A percentile compares a stretch with the other conserved stretches of the same genome.
phyloP scores from a whole-genome alignment of 306 rosid genomes.

The Astragalus glycyphyllos region DNA sequence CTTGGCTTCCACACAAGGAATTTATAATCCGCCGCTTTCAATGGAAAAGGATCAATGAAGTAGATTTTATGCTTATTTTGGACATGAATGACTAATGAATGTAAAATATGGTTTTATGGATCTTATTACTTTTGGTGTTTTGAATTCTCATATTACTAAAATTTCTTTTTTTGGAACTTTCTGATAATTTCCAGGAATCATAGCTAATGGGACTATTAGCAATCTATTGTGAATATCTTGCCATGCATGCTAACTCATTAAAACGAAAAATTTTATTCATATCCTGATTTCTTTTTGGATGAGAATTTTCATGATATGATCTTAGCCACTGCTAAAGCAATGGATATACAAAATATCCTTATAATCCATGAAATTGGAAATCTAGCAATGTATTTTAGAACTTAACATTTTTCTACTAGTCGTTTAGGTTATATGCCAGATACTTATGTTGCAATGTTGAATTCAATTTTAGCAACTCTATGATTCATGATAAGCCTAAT shows the following conservation, averaged over 20 bases:
- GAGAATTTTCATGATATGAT: constrained; percentile 1
- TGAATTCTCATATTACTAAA: constrained; percentile 21
- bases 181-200: constrained; percentile 68
- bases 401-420: constrained; percentile 1
- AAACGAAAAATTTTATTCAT: constrained; percentile 21
- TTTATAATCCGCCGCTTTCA: too few species aligned
- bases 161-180: background rate
- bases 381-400: constrained; percentile 12
- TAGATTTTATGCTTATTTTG: background rate
- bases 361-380: background rate
- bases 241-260: constrained; percentile 1
- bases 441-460: too few species aligned
- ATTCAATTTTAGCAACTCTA: too few species aligned
- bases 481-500: too few species aligned
- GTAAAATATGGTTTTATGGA: constrained; percentile 5
- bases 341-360: constrained; percentile 4
- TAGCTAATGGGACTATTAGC: constrained; percentile 72
- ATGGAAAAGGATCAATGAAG: too few species aligned
- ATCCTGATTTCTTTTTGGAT: constrained; percentile 10
- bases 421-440: background rate
- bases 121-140: constrained; percentile 1
- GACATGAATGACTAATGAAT: background rate
- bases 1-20: too few species aligned
- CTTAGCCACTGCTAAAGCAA: background rate
- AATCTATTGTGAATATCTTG: constrained; percentile 47